These are phyloP conservation scores for Macrophomina tecta DNA, from an alignment of 2,329 filamentous ascomycete genomes.

Conservation along the genomic window DNA sequence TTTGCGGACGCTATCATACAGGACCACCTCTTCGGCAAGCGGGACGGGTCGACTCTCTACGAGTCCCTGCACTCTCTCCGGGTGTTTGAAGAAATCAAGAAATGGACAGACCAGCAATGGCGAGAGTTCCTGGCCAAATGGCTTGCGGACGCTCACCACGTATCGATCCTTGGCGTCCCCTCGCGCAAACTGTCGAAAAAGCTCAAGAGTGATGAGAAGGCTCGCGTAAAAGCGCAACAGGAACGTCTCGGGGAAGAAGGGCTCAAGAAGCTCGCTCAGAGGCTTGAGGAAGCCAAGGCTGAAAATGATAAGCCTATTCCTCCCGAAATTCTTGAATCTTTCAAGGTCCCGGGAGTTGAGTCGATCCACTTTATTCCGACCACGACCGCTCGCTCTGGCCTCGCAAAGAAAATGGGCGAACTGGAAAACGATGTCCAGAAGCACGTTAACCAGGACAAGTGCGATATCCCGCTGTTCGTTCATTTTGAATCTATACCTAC, in stretches of 20 bases:
- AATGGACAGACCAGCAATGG: constrained; percentile 87
- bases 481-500: constrained; percentile 95
- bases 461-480: constrained; percentile 79
- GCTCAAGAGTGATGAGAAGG: constrained; percentile 81
- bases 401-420: constrained; percentile 73
- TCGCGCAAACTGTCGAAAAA: constrained; percentile 79
- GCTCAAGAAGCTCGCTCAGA: constrained; percentile 73
- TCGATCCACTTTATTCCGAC: constrained; percentile 96
- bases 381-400: constrained; percentile 79
- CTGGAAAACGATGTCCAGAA: constrained; percentile 74
- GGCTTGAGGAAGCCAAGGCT: constrained; percentile 80
- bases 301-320: constrained; percentile 91
- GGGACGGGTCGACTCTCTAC: constrained; percentile 68
- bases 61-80: constrained; percentile 49
- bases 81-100: constrained; percentile 70
- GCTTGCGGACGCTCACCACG: constrained; percentile 83
- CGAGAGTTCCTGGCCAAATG: constrained; percentile 79
- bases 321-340: constrained; percentile 76
- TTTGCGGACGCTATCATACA: constrained; percentile 87
- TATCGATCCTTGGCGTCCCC: constrained; percentile 87
- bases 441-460: constrained; percentile 72
- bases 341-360: constrained; percentile 81
- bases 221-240: constrained; percentile 78
- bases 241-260: constrained; percentile 82
- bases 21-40: constrained; percentile 87